A percentile compares a stretch with the other conserved stretches of the same genome.
phyloP scores from a whole-genome alignment of 2,329 filamentous ascomycete genomes.

The Sclerotinia subarctica region DNA sequence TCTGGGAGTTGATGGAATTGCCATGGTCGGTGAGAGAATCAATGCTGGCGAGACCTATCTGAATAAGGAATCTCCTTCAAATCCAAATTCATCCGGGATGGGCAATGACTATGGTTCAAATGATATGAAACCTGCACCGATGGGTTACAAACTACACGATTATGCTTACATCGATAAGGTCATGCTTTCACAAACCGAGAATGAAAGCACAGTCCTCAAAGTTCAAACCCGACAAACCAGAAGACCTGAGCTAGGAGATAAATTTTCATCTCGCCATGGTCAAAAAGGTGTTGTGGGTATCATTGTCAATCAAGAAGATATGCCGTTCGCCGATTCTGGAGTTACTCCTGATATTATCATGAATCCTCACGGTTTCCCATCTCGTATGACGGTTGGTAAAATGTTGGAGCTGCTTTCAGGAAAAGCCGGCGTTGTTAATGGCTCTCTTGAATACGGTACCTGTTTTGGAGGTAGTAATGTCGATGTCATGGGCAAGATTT shows the following conservation, averaged over 20 bases:
- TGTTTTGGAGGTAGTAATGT: slow-evolving; percentile 81
- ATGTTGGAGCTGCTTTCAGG: slow-evolving; percentile 92
- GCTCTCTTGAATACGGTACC: slow-evolving; percentile 85
- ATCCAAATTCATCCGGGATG: slow-evolving; percentile 70
- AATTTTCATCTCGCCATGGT: slow-evolving; percentile 96
- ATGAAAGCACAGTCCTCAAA: slow-evolving; percentile 83
- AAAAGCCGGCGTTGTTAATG: slow-evolving; percentile 85
- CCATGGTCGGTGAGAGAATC: slow-evolving; percentile 78
- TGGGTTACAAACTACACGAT: slow-evolving; percentile 80
- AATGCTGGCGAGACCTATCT: slow-evolving; percentile 80
- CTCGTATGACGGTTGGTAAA: slow-evolving; percentile 98
- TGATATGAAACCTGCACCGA: slow-evolving; percentile 62
- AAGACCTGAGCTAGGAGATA: slow-evolving; percentile 92
- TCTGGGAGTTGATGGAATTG: slow-evolving; percentile 83
- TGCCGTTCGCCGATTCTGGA: slow-evolving; percentile 90
- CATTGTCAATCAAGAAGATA: slow-evolving; percentile 92
- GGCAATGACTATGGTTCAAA: slow-evolving; percentile 62
- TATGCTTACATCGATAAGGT: slow-evolving; percentile 94
- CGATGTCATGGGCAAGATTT: slow-evolving; percentile 81
- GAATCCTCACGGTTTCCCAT: slow-evolving; percentile 99
- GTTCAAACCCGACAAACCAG: slow-evolving; percentile 95
- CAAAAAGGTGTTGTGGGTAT: slow-evolving; percentile 98
- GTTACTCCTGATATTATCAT: slow-evolving; percentile 99
- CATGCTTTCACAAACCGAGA: slow-evolving; percentile 85
- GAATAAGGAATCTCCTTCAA: slow-evolving; percentile 81